These are phyloP conservation scores for Daucus carota DNA, from an alignment of 129 eudicot genomes.

Conservation along the genomic window DNA sequence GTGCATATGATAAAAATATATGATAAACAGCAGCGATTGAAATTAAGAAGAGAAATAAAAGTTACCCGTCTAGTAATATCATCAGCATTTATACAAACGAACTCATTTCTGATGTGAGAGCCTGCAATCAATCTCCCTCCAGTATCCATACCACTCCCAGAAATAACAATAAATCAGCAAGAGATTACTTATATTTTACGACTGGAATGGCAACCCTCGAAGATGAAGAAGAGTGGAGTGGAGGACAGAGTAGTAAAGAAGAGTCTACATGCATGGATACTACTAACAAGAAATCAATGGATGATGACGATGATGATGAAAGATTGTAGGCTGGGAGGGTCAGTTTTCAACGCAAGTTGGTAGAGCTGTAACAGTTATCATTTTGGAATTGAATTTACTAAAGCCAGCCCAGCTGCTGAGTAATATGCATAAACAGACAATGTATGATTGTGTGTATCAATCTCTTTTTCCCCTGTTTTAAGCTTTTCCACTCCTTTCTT, in stretches of 20 bases:
- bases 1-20: too few relatives aligned
- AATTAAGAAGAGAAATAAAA: background rate
- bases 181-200: too few relatives aligned
- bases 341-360: background rate
- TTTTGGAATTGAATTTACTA: conserved; percentile 3
- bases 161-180: conserved; percentile 4
- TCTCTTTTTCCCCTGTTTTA: background rate
- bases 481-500: background rate
- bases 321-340: background rate
- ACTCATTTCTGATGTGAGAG: conserved; percentile 42
- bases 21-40: background rate
- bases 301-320: background rate
- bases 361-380: background rate
- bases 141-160: conserved; percentile 19
- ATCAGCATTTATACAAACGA: conserved; percentile 38
- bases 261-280: background rate
- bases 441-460: background rate
- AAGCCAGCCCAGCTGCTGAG: background rate
- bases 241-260: too few relatives aligned
- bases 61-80: conserved; percentile 29
- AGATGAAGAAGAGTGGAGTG: background rate
- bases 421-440: background rate
- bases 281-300: background rate
- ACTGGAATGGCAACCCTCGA: background rate
- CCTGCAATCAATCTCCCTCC: conserved; percentile 44